phyloP scores from a whole-genome alignment of 2,329 filamentous ascomycete genomes.

The Plectosphaerella plurivora region DNA sequence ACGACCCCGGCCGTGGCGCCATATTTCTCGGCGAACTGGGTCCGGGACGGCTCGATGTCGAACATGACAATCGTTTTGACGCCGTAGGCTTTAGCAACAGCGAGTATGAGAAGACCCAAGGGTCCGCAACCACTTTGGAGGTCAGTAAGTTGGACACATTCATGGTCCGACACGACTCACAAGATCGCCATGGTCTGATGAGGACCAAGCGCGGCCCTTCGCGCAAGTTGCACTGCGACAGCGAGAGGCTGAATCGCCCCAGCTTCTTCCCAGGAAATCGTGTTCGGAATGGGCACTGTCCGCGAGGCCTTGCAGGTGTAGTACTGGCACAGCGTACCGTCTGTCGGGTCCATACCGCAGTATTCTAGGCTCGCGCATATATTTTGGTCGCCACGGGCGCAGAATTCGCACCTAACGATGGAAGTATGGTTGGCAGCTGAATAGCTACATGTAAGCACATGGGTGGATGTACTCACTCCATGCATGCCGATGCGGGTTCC shows the following conservation, averaged over 20 bases:
- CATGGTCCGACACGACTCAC: conserved; percentile 9
- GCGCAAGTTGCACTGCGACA: conserved; percentile 58
- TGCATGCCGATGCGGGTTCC: conserved; percentile 61
- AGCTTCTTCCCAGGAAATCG: conserved; percentile 57
- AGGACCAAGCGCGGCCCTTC: conserved; percentile 33
- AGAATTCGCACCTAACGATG: conserved; percentile 14
- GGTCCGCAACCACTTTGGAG: conserved; percentile 19
- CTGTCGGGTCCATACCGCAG: conserved; percentile 63
- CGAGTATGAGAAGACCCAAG: conserved; percentile 19
- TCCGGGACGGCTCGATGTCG: conserved; percentile 19
- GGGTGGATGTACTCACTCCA: conserved; percentile 9
- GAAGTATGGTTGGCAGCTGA: not conserved
- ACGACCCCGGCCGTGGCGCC: conserved; percentile 15
- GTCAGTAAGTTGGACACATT: not conserved
- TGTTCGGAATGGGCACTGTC: conserved; percentile 61
- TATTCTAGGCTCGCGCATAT: conserved; percentile 62
- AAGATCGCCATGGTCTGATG: conserved; percentile 20
- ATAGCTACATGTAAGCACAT: not conserved
- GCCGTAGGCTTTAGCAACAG: conserved; percentile 19
- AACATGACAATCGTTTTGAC: conserved; percentile 21
- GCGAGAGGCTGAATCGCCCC: conserved; percentile 61
- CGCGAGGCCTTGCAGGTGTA: conserved; percentile 45
- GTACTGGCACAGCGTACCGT: conserved; percentile 63
- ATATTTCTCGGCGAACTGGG: conserved; percentile 17
- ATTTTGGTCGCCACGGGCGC: conserved; percentile 54